These are phyloP conservation scores for Botryococcus braunii DNA, from an alignment of 163 green algal species.

Conservation along the genomic window DNA sequence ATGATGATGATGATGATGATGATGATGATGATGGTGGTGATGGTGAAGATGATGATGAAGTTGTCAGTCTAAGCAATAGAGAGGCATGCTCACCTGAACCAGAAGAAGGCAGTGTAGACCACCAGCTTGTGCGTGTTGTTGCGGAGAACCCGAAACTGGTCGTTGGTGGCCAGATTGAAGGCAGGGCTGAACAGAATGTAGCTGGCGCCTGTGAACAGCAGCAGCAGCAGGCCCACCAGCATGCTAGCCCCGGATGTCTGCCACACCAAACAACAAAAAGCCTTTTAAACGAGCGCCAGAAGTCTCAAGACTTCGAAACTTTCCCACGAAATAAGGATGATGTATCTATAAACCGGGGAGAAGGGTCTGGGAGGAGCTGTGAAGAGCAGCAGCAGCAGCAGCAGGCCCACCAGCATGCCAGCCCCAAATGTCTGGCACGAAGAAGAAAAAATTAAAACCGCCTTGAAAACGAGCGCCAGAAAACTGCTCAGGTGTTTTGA, in stretches of 20 bases:
- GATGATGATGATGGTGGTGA: constrained; percentile 3
- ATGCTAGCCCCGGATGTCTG: too few species aligned
- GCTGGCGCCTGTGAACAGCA: constrained; percentile 13
- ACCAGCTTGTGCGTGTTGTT: constrained; percentile 18
- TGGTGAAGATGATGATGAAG: background rate
- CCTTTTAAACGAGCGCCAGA: too few species aligned
- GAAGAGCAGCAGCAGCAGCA: constrained; percentile 13
- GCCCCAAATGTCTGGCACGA: too few species aligned
- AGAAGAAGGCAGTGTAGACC: constrained; percentile 31
- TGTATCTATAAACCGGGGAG: too few species aligned
- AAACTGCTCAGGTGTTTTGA: too few species aligned
- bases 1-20: too few species aligned
- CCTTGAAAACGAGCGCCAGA: too few species aligned
- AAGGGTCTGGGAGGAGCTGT: too few species aligned
- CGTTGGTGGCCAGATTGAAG: constrained; percentile 24
- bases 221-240: constrained; percentile 9
- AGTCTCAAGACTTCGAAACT: too few species aligned
- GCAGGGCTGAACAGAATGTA: constrained; percentile 26
- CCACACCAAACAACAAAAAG: too few species aligned
- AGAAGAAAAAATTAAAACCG: too few species aligned
- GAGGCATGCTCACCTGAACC: constrained; percentile 19
- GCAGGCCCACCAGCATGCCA: constrained; percentile 9
- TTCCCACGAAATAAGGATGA: too few species aligned
- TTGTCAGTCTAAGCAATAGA: background rate
- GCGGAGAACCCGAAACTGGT: constrained; percentile 22